These are phyloP conservation scores for Russula sp. DNA, from an alignment of 768 basidiomycete genomes.

Conservation along the genomic window DNA sequence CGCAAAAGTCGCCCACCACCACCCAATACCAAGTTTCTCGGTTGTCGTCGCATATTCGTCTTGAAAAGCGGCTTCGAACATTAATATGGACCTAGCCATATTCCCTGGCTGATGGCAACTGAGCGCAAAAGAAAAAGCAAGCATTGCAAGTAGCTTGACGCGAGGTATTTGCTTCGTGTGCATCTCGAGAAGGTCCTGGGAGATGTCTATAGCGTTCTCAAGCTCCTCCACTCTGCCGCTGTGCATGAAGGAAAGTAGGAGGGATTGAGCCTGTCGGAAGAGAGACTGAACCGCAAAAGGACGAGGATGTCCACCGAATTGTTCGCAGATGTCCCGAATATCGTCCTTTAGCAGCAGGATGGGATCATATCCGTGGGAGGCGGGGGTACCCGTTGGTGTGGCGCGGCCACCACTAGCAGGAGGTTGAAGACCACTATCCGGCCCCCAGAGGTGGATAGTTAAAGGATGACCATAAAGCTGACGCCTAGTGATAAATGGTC, in stretches of 20 bases:
- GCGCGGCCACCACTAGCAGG: too few species aligned
- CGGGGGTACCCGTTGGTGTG: too few species aligned
- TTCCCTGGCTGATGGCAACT: neutral
- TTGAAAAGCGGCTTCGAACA: constrained; percentile 1
- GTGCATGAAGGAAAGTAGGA: neutral
- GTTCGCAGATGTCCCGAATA: neutral
- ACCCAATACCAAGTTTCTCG: neutral
- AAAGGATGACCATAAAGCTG: neutral
- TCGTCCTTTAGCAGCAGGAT: neutral
- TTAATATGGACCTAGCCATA: neutral
- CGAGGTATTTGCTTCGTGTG: neutral
- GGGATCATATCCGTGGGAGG: neutral
- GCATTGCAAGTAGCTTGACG: neutral
- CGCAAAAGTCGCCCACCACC: constrained; percentile 1
- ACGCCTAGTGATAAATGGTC: neutral
- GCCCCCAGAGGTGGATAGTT: neutral
- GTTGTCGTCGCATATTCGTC: neutral
- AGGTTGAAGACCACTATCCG: neutral
- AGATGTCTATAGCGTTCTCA: neutral
- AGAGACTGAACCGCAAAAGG: neutral
- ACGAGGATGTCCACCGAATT: neutral
- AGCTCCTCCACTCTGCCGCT: neutral
- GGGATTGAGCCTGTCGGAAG: neutral
- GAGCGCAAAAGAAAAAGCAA: constrained; percentile 3
- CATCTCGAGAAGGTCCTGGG: neutral